phyloP scores from a whole-genome alignment of 2,329 filamentous ascomycete genomes.

The Talaromyces piceae region DNA sequence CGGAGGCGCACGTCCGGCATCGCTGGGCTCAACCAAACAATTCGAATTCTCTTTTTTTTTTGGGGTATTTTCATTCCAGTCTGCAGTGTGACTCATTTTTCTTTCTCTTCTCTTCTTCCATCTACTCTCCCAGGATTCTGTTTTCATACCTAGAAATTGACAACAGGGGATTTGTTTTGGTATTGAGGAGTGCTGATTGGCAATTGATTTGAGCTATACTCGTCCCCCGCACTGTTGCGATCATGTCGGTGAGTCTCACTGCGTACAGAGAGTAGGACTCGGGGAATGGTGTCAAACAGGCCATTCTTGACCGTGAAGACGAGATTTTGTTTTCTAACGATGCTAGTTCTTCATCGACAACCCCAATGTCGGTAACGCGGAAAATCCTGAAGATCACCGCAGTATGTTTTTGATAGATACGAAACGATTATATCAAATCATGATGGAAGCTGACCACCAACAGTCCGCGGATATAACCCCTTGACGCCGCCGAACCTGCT shows the following conservation, averaged over 20 bases:
- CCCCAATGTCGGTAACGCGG: conserved; percentile 68
- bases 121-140: no score
- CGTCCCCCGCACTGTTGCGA: not conserved
- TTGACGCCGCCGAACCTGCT: conserved; percentile 89
- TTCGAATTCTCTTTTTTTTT: not conserved
- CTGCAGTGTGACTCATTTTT: no score
- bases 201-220: not conserved
- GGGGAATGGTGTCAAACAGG: no score
- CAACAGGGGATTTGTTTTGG: no score
- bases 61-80: no score
- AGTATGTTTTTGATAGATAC: conserved; percentile 55
- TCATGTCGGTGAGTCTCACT: conserved; percentile 3
- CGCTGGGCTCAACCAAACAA: not conserved
- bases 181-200: not conserved
- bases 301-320: not conserved
- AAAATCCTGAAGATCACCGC: conserved; percentile 71
- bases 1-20: not conserved
- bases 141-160: no score
- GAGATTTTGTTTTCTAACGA: conserved; percentile 7
- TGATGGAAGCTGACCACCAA: no score
- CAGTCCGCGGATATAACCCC: conserved; percentile 84
- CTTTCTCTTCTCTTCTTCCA: no score
- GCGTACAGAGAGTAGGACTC: no score
- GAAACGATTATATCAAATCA: no score
- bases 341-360: conserved; percentile 68